Percentiles rank a stretch among this genome's conserved stretches.
phyloP scores from a whole-genome alignment of 768 basidiomycete genomes.

The Psilocybe subaeruginosa region DNA sequence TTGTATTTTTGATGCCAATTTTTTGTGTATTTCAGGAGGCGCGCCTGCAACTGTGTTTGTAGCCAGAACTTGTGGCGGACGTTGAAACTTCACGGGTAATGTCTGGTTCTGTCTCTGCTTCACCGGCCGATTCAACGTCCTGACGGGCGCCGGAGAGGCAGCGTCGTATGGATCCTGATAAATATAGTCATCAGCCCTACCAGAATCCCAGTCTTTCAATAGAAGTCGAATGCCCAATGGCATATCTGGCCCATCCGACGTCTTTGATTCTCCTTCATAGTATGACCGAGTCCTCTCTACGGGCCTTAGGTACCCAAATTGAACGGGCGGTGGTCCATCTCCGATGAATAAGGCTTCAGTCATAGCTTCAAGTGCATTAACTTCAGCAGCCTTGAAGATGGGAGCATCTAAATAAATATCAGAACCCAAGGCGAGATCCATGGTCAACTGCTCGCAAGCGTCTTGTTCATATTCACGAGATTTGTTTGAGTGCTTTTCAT shows the following conservation, averaged over 20 bases:
- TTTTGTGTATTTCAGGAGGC: slow-evolving; percentile 11
- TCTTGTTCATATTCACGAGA: slow-evolving; percentile 52
- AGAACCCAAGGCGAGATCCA: slow-evolving; percentile 64
- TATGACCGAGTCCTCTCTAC: slow-evolving; percentile 28
- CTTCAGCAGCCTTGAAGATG: slow-evolving; percentile 31
- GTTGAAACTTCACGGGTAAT: slow-evolving; percentile 11
- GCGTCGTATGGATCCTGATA: slow-evolving; percentile 59
- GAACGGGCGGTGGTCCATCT: slow-evolving; percentile 57
- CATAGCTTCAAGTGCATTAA: slow-evolving; percentile 53
- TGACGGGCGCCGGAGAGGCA: background rate
- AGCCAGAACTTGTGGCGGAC: slow-evolving; percentile 17
- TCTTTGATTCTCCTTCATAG: slow-evolving; percentile 20
- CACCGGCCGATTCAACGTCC: background rate
- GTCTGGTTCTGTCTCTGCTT: background rate
- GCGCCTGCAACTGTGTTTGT: slow-evolving; percentile 8
- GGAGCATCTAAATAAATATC: slow-evolving; percentile 56
- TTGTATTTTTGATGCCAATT: slow-evolving; percentile 6
- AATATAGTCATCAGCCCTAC: slow-evolving; percentile 52
- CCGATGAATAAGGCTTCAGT: slow-evolving; percentile 60
- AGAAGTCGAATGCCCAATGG: slow-evolving; percentile 64
- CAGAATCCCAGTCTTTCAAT: slow-evolving; percentile 69
- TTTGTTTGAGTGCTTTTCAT: slow-evolving; percentile 36
- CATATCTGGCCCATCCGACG: slow-evolving; percentile 20
- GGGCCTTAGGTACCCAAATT: slow-evolving; percentile 68
- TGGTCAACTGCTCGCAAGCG: slow-evolving; percentile 61